Base-by-base conservation (phyloP, 768 basidiomycete species). In the Lactarius deliciosus region DNA sequence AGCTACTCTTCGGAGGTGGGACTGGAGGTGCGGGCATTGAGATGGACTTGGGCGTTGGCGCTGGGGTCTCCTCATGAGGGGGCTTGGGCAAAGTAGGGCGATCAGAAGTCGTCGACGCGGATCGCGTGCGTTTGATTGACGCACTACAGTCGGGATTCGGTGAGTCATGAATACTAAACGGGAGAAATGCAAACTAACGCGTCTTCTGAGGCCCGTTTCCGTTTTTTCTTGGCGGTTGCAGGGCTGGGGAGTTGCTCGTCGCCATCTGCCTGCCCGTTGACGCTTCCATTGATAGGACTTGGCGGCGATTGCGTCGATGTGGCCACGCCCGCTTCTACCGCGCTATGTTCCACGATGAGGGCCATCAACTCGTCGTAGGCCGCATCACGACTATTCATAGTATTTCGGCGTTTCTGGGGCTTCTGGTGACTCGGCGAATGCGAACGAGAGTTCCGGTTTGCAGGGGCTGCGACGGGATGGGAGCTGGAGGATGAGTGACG, bases 331-430 rank as follows among this genome's bases (percentile, higher is more conserved):
- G 89, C 89, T 22, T 88, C 88, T 45, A 85, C 85, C 71, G 89
- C 87, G 60, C 92, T 86, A 61, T 90, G 79, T 72, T 90, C 89
- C 75, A 90, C 88, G 32, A 64, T 40, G 53, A 63, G 62, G 34
- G 66, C 60, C 64, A 91, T 75, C 74, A 88, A 93, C 74, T 95
- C 91, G 74, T 96, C 96, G 74, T 94, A 96, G 15, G 88, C 90
- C 18, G 96, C 93, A 76, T 97, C 96, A 64, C 96, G 82, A 73
- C 93, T 96, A 76, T 98, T 98, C 94, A 99, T 96, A 60, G 97
- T 99, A 72, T 93, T 94, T 67, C 97, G 83, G 61, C 93, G 86
- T 79, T 95, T 96, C 47, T 90, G 83, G n/a, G 85, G 82, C 68
- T 86, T 87, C 41, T 82, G 76, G 67, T 81, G 79, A 10, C 80